Evolutionary conservation across 1,284 basidiomycete genomes (phyloP).

Genomic region (Ustilago bromivora): DNA sequence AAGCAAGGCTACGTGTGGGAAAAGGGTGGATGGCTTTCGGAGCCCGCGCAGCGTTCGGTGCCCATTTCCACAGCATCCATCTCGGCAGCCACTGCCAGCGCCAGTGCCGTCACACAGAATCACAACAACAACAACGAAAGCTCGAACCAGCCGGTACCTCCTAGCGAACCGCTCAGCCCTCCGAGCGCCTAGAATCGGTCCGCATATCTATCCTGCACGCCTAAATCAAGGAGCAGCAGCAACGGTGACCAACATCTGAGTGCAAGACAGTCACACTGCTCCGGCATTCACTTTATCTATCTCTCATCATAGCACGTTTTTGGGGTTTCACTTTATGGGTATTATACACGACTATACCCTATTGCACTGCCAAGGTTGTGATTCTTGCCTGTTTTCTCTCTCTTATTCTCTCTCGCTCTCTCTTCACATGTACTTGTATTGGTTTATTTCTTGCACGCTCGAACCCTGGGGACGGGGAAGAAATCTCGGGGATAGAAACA

Average conservation of each 20-base stretch:
- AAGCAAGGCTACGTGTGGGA: slow-evolving; percentile 61
- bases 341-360: slow-evolving; percentile 30
- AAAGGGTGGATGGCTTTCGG: slow-evolving; percentile 63
- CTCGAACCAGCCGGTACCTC: neutral
- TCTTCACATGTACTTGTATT: slow-evolving; percentile 14
- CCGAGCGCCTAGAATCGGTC: slow-evolving; percentile 24
- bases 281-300: slow-evolving; percentile 2
- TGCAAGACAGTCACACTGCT: neutral
- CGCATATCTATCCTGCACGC: neutral
- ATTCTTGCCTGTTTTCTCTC: slow-evolving; percentile 1
- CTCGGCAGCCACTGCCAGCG: slow-evolving; percentile 12
- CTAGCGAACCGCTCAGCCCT: slow-evolving; percentile 11
- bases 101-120: neutral
- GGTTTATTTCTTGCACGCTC: neutral
- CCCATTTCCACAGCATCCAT: slow-evolving; percentile 19
- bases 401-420: slow-evolving; percentile 4
- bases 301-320: neutral
- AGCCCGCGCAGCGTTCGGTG: slow-evolving; percentile 49
- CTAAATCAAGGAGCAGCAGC: neutral
- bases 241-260: neutral
- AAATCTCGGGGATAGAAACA: neutral
- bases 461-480: neutral
- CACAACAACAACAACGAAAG: slow-evolving; percentile 3
- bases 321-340: slow-evolving; percentile 10
- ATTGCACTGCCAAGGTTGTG: slow-evolving; percentile 7